Evolutionary conservation across 2,329 filamentous ascomycete species (phyloP).

Genomic region (Paracoccidioides brasiliensis): DNA sequence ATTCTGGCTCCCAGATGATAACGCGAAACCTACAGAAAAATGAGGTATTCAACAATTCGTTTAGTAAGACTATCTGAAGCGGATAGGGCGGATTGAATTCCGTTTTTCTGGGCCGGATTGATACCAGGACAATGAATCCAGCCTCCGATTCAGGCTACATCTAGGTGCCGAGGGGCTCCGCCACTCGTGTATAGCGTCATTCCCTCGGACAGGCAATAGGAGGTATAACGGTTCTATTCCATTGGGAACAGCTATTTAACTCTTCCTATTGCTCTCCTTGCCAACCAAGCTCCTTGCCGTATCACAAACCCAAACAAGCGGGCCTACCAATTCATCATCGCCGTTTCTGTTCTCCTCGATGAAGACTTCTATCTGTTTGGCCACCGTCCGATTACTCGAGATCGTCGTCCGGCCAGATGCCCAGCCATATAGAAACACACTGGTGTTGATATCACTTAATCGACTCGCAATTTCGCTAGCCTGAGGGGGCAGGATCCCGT

Average conservation of each 20-base stretch:
- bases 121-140: not conserved
- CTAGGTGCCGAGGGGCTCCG: not conserved
- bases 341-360: slow-evolving; percentile 41
- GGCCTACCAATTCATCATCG: slow-evolving; percentile 41
- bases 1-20: slow-evolving; percentile 62
- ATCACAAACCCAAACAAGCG: slow-evolving; percentile 51
- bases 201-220: too few relatives aligned
- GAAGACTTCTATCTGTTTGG: slow-evolving; percentile 49
- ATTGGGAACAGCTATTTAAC: slow-evolving; percentile 8
- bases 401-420: slow-evolving; percentile 49
- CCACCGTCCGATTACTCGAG: slow-evolving; percentile 56
- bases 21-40: slow-evolving; percentile 22
- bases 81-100: not conserved
- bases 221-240: not conserved
- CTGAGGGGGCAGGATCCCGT: slow-evolving; percentile 35
- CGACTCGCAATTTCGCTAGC: slow-evolving; percentile 30
- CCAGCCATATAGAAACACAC: slow-evolving; percentile 65
- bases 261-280: slow-evolving; percentile 43
- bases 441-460: slow-evolving; percentile 50
- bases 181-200: too few relatives aligned
- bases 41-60: slow-evolving; percentile 10
- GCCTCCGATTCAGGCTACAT: not conserved
- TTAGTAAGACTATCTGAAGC: not conserved
- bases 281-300: slow-evolving; percentile 54
- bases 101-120: not conserved